Base-by-base conservation (phyloP, 2,329 filamentous ascomycete genomes). In the Penicillium hordei region DNA sequence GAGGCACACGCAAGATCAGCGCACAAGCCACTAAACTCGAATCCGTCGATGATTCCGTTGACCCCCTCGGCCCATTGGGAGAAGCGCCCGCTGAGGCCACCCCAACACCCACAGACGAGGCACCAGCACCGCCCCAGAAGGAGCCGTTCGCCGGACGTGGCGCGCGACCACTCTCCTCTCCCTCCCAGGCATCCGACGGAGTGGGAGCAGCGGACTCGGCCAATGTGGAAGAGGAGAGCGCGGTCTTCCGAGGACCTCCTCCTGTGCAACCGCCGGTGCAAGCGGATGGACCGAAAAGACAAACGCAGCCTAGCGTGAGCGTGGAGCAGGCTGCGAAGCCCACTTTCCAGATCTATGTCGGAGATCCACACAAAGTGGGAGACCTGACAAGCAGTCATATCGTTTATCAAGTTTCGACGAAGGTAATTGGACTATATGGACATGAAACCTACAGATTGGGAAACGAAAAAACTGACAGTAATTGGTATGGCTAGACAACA, bases 351-450 rank as follows among this genome's bases (percentile, higher is more conserved):
- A 97, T 99, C 68, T 87, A 84, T 3, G 94, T 99, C 23, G 94
- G 94, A 57, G 94, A 99, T 77, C 94, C 94, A 55, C 93, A 97
- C 78, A 99, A 97, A 79, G 93, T 99, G 65, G 94, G 94, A 59
- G 94, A 97, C 76, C 77, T 97, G 73, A 97, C 94, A 9, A 96
- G 90, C 75, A 96, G 93, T 62, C 94, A 99, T 75, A 99, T 96
- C 63, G 94, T 97, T 48, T 99, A 99, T 78, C 91, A 91, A 68
- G 94, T 99, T 63, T 85, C 90, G 69, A 99, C 94, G 58, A 94
- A 89, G 86, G 91, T 94, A 82, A 60, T 74, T 58, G 66, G 51
- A 19, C 43, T 57, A 19, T 31, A 48, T 36, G 49, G 42, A 46
- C 4, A 3, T 4, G 33, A 19, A 29, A 19, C 15, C 19, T 13